phyloP scores from a whole-genome alignment of 106 monocot genomes.

The Dendrobium nobile region DNA sequence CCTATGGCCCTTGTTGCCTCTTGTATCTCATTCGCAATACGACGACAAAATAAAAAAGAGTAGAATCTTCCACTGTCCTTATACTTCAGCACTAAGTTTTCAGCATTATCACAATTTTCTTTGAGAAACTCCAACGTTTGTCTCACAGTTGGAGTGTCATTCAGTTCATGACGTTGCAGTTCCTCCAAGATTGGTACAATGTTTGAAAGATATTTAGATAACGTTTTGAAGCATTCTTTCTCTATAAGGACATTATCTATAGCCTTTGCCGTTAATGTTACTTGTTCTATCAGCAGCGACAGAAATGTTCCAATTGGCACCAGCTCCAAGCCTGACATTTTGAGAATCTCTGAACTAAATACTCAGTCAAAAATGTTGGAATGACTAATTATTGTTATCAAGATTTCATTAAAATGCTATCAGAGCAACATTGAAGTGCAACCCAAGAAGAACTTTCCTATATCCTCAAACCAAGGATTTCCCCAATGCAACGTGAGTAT shows the following conservation, averaged over 20 bases:
- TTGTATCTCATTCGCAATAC: slow-evolving; percentile 18
- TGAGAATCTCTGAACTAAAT: neutral
- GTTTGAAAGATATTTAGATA: slow-evolving; percentile 20
- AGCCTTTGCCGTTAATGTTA: slow-evolving; percentile 11
- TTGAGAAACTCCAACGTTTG: slow-evolving; percentile 16
- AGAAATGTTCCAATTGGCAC: slow-evolving; percentile 19
- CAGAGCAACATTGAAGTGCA: neutral
- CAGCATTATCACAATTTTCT: slow-evolving; percentile 13
- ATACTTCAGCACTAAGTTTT: slow-evolving; percentile 17
- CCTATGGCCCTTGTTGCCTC: slow-evolving; percentile 18
- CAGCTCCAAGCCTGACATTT: slow-evolving; percentile 16
- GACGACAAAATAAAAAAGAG: slow-evolving; percentile 9
- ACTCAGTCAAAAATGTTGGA: neutral
- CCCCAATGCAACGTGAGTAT: neutral
- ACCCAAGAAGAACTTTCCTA: neutral
- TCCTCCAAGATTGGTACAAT: slow-evolving; percentile 13
- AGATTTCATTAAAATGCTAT: neutral
- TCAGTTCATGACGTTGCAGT: slow-evolving; percentile 15
- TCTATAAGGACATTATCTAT: slow-evolving; percentile 19
- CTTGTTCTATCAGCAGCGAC: slow-evolving; percentile 14
- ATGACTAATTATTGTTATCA: neutral
- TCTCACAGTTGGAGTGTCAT: slow-evolving; percentile 13
- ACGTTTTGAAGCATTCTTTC: slow-evolving; percentile 14
- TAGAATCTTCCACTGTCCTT: slow-evolving; percentile 13
- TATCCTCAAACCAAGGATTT: neutral